Conservation (phyloP, 2,329 filamentous ascomycete species). For the Nigrospora sphaerica region DNA sequence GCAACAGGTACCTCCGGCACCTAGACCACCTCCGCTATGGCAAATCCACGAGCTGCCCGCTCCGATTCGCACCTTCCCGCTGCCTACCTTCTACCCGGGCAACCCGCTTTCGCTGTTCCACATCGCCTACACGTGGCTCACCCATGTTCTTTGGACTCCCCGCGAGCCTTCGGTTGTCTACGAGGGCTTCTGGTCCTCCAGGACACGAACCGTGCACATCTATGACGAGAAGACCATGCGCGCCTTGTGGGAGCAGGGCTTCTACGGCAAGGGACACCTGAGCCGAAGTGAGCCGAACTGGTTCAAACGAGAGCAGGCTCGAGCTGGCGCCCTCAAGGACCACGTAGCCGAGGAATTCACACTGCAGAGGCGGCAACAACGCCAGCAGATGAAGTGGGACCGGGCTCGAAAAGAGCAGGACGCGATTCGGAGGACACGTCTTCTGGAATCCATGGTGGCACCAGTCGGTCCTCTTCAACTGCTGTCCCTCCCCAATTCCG, state of each 20-base stretch:
- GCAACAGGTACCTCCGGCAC: not conserved
- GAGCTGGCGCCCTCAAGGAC: slow-evolving; percentile 54
- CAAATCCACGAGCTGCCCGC: slow-evolving; percentile 76
- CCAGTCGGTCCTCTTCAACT: slow-evolving; percentile 41
- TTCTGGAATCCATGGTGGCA: slow-evolving; percentile 35
- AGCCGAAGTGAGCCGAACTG: slow-evolving; percentile 94
- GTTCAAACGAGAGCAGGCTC: slow-evolving; percentile 74
- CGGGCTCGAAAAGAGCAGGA: slow-evolving; percentile 83
- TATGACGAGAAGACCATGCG: slow-evolving; percentile 68
- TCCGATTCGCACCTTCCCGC: slow-evolving; percentile 73
- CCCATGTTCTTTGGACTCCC: slow-evolving; percentile 60
- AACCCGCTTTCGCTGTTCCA: slow-evolving; percentile 86
- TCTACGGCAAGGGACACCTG: slow-evolving; percentile 89
- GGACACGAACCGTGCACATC: slow-evolving; percentile 78
- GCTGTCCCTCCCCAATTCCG: slow-evolving; percentile 50
- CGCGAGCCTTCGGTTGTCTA: slow-evolving; percentile 60
- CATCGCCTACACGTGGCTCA: slow-evolving; percentile 69
- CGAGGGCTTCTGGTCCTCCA: slow-evolving; percentile 70
- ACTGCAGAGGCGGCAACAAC: slow-evolving; percentile 67
- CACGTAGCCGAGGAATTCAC: slow-evolving; percentile 81
- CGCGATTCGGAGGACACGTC: slow-evolving; percentile 64
- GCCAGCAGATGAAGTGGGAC: slow-evolving; percentile 82
- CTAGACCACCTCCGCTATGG: slow-evolving; percentile 38
- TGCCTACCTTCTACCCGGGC: slow-evolving; percentile 83
- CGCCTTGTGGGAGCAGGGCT: slow-evolving; percentile 91